These are phyloP conservation scores for Penicillium egyptiacum DNA, from an alignment of 495 filamentous ascomycete species.

Conservation along the genomic window DNA sequence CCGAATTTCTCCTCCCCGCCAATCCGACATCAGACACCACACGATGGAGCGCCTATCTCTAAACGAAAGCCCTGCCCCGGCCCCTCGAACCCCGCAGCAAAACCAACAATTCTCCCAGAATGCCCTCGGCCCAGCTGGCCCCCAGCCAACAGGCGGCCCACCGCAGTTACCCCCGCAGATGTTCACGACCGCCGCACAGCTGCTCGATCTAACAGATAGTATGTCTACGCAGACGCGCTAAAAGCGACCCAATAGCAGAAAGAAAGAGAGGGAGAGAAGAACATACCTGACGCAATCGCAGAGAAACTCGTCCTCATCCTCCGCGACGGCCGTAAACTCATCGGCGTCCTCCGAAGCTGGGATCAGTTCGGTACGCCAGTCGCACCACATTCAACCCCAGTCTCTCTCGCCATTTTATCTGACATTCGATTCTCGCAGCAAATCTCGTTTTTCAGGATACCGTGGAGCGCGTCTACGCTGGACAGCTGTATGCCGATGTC, in stretches of 20 bases:
- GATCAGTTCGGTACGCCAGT: conserved; percentile 84
- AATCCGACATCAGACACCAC: conserved; percentile 11
- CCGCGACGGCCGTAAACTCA: conserved; percentile 88
- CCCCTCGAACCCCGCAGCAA: conserved; percentile 26
- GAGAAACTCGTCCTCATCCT: conserved; percentile 91
- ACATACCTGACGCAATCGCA: conserved; percentile 35
- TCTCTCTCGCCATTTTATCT: conserved; percentile 12
- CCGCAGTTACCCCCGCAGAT: conserved; percentile 70
- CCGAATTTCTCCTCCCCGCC: conserved; percentile 9
- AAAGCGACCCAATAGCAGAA: background rate
- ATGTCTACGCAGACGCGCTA: conserved; percentile 22
- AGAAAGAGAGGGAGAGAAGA: background rate
- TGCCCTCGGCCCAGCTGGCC: conserved; percentile 25
- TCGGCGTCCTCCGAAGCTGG: conserved; percentile 92
- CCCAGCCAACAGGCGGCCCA: conserved; percentile 36
- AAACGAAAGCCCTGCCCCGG: conserved; percentile 37
- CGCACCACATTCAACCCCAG: conserved; percentile 1
- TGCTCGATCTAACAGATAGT: conserved; percentile 97
- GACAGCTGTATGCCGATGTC: conserved; percentile 74
- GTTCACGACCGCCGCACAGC: conserved; percentile 96
- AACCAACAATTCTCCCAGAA: conserved; percentile 29
- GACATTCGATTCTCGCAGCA: conserved; percentile 49
- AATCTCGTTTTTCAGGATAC: conserved; percentile 94
- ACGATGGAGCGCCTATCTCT: conserved; percentile 46
- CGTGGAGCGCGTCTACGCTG: conserved; percentile 78